Conservation (phyloP, 208 protist genomes). For the Vickermania ingenoplastis region DNA sequence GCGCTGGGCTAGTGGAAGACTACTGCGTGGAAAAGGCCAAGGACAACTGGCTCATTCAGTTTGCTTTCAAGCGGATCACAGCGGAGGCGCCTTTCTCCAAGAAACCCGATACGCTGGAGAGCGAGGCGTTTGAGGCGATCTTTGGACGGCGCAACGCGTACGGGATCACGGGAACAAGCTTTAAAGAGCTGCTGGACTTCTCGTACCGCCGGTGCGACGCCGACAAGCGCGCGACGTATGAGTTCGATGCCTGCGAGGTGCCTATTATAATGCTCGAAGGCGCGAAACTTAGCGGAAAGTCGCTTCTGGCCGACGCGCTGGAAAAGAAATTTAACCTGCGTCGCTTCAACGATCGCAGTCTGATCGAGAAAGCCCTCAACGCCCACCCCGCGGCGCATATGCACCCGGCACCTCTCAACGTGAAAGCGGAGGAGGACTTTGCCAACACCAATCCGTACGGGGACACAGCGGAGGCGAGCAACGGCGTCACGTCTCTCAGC, state of each 20-base stretch:
- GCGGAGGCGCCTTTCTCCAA: not conserved
- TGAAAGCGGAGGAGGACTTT: not conserved
- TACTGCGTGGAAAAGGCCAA: constrained; percentile 19
- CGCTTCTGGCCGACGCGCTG: constrained; percentile 36
- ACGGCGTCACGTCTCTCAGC: not conserved
- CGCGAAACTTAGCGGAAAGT: constrained; percentile 74
- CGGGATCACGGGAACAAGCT: constrained; percentile 8
- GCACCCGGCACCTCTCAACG: not conserved
- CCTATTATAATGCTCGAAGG: constrained; percentile 65
- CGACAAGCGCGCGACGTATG: not conserved
- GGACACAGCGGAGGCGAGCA: not conserved
- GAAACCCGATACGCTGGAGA: not conserved
- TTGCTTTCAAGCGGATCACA: constrained; percentile 23
- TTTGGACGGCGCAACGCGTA: constrained; percentile 19
- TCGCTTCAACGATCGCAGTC: constrained; percentile 38
- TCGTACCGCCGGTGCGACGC: constrained; percentile 8
- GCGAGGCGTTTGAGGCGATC: constrained; percentile 27
- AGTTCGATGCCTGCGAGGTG: constrained; percentile 35
- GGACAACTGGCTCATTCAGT: constrained; percentile 20
- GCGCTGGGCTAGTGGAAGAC: constrained; percentile 26
- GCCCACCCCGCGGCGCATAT: not conserved
- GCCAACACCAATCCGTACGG: not conserved
- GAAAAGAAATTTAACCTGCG: constrained; percentile 27
- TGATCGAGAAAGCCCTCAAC: constrained; percentile 40
- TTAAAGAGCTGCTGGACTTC: constrained; percentile 18